Evolutionary conservation across 2,329 filamentous ascomycete species (phyloP), one percentile per base, ranked within the genome.

Genomic region (Pseudocercospora crystallina): DNA sequence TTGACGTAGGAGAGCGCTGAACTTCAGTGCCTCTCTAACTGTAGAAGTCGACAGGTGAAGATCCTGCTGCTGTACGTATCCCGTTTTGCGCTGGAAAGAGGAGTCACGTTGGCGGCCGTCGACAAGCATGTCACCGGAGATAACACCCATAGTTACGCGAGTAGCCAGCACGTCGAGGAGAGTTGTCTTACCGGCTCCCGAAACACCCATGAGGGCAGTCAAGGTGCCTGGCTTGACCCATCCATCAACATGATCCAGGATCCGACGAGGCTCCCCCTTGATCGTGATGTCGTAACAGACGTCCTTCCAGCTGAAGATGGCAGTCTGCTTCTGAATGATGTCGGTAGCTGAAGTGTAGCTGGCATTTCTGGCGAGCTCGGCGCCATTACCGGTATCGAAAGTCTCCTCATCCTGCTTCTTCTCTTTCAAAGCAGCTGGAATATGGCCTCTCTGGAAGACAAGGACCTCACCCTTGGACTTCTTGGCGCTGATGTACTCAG

Each of bases 181-280:
- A 1, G 91, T 96, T 0, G 91, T 96, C 71, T 96, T 96, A 51
- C 91, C 91, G n/a, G 91, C 91, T 60, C 91, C 90, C 30, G 87
- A 90, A 7, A 91, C 89, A 73, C 90, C 88, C 90, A 96, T 96
- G 2, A 95, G 77, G 34, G 89, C 90, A 10, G 90, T 96, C 47
- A 95, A 70, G 12, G 89, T 95, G 53, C 91, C 91, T 2, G 91
- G 91, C 71, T 95, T 94, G 53, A 96, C 90, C 88, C 89, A 96
- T 32, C 91, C 91, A 65, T 95, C 87, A 10, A 96, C 88, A 56
- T 94, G 77, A 62, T 96, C 85, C 52, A 96, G 75, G 62, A 96
- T 87, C 37, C 86, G 83, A 12, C 90, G 81, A 1, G 78, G 73
- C 62, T 92, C 83, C 11, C 77, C 77, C 75, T 95, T 95, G 72